These are phyloP conservation scores for Penicillium decumbens DNA, from an alignment of 2,329 filamentous ascomycete genomes.

Conservation along the genomic window DNA sequence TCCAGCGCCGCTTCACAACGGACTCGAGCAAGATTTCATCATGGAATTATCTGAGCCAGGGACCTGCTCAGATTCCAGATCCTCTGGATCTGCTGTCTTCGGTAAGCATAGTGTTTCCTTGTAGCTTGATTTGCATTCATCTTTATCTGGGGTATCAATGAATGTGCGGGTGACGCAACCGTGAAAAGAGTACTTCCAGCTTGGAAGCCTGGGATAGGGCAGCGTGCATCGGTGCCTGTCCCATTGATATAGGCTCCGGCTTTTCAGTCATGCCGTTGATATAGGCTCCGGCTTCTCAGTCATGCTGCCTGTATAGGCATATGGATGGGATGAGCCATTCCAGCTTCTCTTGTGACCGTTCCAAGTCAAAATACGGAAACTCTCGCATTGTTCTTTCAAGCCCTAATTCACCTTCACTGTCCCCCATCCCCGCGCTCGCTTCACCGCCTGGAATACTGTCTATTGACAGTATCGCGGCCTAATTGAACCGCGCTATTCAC, in stretches of 20 bases:
- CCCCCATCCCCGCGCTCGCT: background rate
- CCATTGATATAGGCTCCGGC: background rate
- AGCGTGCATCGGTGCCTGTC: background rate
- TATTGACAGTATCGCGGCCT: background rate
- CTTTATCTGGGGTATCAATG: background rate
- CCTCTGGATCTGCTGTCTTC: constrained; percentile 51
- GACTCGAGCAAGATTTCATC: constrained; percentile 73
- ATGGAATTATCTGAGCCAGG: constrained; percentile 60
- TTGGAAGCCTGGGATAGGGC: background rate
- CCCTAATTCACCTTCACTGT: background rate
- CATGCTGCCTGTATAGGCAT: background rate
- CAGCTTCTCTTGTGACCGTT: background rate
- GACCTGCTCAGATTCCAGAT: constrained; percentile 52
- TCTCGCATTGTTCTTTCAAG: background rate
- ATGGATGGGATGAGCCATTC: background rate
- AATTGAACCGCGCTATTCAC: background rate
- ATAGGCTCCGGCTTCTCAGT: no score
- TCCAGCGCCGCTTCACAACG: constrained; percentile 91
- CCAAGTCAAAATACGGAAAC: background rate
- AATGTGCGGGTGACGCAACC: background rate
- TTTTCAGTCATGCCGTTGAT: background rate
- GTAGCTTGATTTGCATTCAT: background rate
- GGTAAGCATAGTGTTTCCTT: constrained; percentile 39
- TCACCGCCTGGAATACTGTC: background rate
- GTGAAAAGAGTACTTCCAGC: background rate